Evolutionary conservation across 768 basidiomycete species (phyloP), one percentile per base, ranked within the genome.

Genomic region (Boletus rufocinnamomeus): DNA sequence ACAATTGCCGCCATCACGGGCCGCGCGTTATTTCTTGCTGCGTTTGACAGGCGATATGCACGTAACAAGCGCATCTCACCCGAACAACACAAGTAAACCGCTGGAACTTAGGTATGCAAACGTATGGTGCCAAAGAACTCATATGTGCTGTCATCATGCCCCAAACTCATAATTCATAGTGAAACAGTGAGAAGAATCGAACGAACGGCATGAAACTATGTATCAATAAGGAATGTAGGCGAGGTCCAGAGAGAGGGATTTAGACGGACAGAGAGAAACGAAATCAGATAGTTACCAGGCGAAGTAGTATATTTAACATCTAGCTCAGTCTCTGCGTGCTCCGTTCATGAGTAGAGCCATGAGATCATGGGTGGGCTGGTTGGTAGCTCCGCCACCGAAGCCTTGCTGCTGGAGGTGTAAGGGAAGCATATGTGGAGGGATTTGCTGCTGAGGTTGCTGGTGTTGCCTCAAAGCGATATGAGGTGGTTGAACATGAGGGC

Each of bases 291-390:
- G 54, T 63, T 40, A 57, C 52, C 47, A 25, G 50, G 38, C 47
- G 32, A 45, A 41, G 41, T 58, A 60, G 51, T 53, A 65, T 64
- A 63, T 51, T 60, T 44, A 63, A 48, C 44, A 54, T 51, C 52
- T 48, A 57, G 53, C 63, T 84, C 76, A 91, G 64, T 91, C 88
- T 73, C 88, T 78, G 63, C 83, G 86, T 41, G 63, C 60, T 55
- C 86, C 87, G 53, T 86, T 87, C 89, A 93, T 86, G 61, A 93
- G 81, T 58, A 93, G 79, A 46, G 91, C 85, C 86, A 93, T 92
- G 63, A 93, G 75, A 69, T 93, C 91, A 60, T 88, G 86, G 45
- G 84, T 75, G 35, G 84, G 82, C 65, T 84, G 85, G 59, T 76
- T 83, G 68, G 76, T 81, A 23, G 77, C 72, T 19, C 75, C 75